Base-by-base conservation (phyloP, 208 protist species). In the Acanthamoeba polyphaga region DNA sequence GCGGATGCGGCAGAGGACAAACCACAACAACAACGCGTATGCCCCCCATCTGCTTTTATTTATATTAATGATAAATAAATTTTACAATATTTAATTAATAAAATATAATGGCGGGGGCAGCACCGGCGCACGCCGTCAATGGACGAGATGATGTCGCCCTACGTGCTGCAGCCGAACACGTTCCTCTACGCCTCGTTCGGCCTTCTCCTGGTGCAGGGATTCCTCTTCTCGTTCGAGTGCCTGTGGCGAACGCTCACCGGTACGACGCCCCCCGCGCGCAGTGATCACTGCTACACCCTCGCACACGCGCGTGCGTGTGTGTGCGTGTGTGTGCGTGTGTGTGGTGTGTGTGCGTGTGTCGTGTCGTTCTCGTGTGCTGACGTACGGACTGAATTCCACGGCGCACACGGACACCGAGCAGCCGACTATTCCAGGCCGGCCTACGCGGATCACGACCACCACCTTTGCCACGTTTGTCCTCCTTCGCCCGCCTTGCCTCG, bases 161-260 rank as follows among this genome's bases (percentile, higher is more conserved):
- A 80, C 32, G 70, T 80, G 70, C 38, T 80, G 32, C 27, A 13
- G 15, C 70, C 70, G 15, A 80, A 80, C n/a, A 49, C 19, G 12
- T 80, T 80, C 70, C 70, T 80, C 70, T 80, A 80, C n/a, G 70
- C 70, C 0, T 15, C 70, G 29, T 80, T 80, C 32, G 70, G 70
- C 12, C 24, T 80, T 6, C 70, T 80, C 1, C 32, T 80, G 34
- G 70, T 80, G 32, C 70, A 80, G 70, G 70, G 70, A 32, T 80
- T 80, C 70, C 70, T 80, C 29, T 80, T 46, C n/a, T 22, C 70
- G 32, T 9, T 43, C 15, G 70, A 80, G 19, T 80, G 70, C 70
- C 38, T 80, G 34, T 43, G 70, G 32, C 70, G 70, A 9, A 34
- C 15, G 29, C 38, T 80, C 70, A 80, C 38, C 70, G 38, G 70